Evolutionary conservation across 1,284 basidiomycete species (phyloP).

Genomic region (Melampsora larici-populina): DNA sequence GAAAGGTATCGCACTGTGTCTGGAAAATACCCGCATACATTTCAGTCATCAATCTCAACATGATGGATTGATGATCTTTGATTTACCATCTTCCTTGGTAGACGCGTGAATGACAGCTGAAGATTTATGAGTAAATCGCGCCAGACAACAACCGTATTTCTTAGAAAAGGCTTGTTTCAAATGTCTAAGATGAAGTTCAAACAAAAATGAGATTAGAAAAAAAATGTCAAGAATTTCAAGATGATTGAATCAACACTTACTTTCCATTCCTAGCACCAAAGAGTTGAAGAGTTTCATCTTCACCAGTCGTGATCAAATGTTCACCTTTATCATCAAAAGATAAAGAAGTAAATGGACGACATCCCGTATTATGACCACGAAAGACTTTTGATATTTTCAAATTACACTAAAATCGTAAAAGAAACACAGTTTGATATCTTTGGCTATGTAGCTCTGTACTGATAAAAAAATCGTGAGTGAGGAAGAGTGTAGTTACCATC

Average conservation of each 20-base stretch:
- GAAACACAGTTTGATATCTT: neutral
- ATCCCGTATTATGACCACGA: conserved; percentile 63
- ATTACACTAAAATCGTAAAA: neutral
- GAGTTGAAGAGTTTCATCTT: conserved; percentile 86
- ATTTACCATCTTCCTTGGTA: conserved; percentile 77
- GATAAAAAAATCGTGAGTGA: neutral
- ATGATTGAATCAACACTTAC: conserved; percentile 64
- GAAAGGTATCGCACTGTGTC: conserved; percentile 90
- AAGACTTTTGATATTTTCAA: conserved; percentile 67
- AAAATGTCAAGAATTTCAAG: conserved; percentile 46
- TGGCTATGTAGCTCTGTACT: neutral
- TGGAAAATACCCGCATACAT: conserved; percentile 29
- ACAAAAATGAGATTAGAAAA: neutral
- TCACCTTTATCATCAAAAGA: conserved; percentile 88
- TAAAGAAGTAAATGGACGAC: conserved; percentile 67
- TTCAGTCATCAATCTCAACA: neutral
- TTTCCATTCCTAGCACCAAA: conserved; percentile 86
- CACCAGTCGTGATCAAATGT: conserved; percentile 76
- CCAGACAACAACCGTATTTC: conserved; percentile 93
- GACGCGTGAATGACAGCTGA: conserved; percentile 83
- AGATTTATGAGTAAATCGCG: conserved; percentile 87
- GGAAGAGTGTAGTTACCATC: neutral
- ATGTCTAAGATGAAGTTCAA: conserved; percentile 58
- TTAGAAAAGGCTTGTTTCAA: conserved; percentile 79
- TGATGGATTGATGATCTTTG: neutral